A percentile compares a stretch with the other conserved stretches of the same genome.
Evolutionary conservation across 176 grass and related monocot genomes (phyloP).

Genomic region (Guadua angustifolia): DNA sequence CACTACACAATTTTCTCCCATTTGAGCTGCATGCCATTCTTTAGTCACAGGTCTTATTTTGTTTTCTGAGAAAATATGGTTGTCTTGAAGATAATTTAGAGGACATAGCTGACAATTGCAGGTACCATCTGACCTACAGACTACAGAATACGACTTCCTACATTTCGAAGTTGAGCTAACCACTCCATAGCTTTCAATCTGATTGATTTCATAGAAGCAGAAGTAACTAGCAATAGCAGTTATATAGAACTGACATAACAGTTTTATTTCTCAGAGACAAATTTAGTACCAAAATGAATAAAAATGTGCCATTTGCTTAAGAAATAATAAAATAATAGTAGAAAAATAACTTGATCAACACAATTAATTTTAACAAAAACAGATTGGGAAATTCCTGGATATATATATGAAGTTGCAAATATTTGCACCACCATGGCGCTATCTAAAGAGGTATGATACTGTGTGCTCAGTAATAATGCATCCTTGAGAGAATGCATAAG

Average conservation of each 20-base stretch:
- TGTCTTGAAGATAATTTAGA: constrained; percentile 1
- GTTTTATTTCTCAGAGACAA: not conserved
- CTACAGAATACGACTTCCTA: constrained; percentile 1
- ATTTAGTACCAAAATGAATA: not conserved
- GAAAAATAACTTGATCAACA: not conserved
- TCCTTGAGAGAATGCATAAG: constrained; percentile 10
- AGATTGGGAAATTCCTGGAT: not conserved
- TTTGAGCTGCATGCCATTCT: constrained; percentile 32
- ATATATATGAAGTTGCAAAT: not conserved
- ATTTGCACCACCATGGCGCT: not conserved
- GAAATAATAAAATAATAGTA: not conserved
- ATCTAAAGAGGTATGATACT: not conserved
- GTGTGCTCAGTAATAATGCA: not conserved
- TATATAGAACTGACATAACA: not conserved
- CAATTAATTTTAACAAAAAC: not conserved
- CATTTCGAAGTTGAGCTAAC: constrained; percentile 15
- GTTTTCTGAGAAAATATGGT: constrained; percentile 5
- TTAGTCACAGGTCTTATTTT: constrained; percentile 27
- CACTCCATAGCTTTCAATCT: not conserved
- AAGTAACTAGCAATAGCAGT: constrained; percentile 19
- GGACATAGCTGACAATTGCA: constrained; percentile 5
- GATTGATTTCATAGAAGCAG: not conserved
- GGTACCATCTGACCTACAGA: not conserved
- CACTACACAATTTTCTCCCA: constrained; percentile 5
- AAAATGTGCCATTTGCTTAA: not conserved